A percentile compares a stretch with the other conserved stretches of the same genome.
Conservation (phyloP, 2,329 filamentous ascomycete species). For the Beauveria rudraprayagi region DNA sequence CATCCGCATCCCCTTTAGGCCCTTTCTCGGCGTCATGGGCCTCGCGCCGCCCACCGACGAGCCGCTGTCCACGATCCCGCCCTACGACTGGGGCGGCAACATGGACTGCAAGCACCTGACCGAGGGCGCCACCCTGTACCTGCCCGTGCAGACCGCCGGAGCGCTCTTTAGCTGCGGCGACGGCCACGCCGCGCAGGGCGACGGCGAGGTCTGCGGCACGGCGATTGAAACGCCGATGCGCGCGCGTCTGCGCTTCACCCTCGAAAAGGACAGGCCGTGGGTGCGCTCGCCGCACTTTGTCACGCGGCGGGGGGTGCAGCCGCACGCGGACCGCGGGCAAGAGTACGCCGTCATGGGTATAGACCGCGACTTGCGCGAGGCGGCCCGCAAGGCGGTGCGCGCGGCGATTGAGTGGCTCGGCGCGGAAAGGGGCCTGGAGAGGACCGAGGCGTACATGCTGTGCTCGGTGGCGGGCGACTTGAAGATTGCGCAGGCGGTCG, state of each 20-base stretch:
- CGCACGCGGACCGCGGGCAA: slow-evolving; percentile 19
- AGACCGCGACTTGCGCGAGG: slow-evolving; percentile 38
- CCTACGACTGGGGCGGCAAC: slow-evolving; percentile 44
- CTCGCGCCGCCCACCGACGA: slow-evolving; percentile 37
- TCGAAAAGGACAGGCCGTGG: slow-evolving; percentile 38
- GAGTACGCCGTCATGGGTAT: slow-evolving; percentile 41
- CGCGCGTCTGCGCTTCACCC: slow-evolving; percentile 38
- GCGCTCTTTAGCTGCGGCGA: slow-evolving; percentile 47
- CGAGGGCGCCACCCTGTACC: slow-evolving; percentile 37
- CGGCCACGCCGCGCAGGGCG: slow-evolving; percentile 46
- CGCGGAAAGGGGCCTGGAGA: slow-evolving; percentile 34
- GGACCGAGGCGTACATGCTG: slow-evolving; percentile 44
- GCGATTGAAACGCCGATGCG: slow-evolving; percentile 47
- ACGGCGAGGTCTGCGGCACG: slow-evolving; percentile 48
- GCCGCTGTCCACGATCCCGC: slow-evolving; percentile 41
- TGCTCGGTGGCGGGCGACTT: slow-evolving; percentile 41
- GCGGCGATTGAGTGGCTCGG: slow-evolving; percentile 42
- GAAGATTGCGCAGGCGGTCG: slow-evolving; percentile 44
- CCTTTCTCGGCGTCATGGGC: slow-evolving; percentile 46
- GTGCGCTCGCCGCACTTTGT: slow-evolving; percentile 40
- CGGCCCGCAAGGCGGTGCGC: slow-evolving; percentile 38
- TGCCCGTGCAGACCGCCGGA: slow-evolving; percentile 40
- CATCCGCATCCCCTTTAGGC: slow-evolving; percentile 40
- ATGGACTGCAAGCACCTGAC: slow-evolving; percentile 44
- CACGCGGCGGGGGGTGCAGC: slow-evolving; percentile 21